Base-by-base conservation (phyloP, 192 early-diverging fungal genomes). In the Jimgerdemannia flammicorona region DNA sequence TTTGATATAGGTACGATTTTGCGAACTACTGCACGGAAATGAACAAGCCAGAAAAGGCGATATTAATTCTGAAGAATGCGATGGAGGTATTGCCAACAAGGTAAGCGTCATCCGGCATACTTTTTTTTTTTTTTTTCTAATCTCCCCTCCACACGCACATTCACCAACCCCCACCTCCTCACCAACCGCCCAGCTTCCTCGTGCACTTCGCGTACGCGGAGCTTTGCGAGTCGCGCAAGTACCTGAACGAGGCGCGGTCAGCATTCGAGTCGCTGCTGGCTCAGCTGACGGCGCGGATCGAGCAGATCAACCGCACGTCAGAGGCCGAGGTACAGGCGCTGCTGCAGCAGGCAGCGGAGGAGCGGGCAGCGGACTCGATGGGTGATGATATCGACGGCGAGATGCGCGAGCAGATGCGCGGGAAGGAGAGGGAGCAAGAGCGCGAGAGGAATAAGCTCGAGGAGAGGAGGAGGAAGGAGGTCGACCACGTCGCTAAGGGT, bases 121-220 rank as follows among this genome's bases (percentile, higher is more conserved):
- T 42, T 19, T 59, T 65, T 64, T 65, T 18, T 73, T 49, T 18
- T 79, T 69, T 74, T 7, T 1, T 64, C n/a, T 70, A 43, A 29
- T 9, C 9, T 54, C 74, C 71, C 20, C 17, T 19, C 3, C 64
- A 41, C 40, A 20, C 43, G 44, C 40, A 3, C 54, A 63, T 3
- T 54, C 69, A 70, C 43, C 20, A 10, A 67, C 29, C 11, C 74
- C 44, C 18, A 14, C 64, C 3, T 29, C 66, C 69, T n/a, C 44
- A 9, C 44, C 40, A 40, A 10, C 63, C 43, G 4, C 17, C 11
- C 43, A 14, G n/a, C 44, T 70, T 70, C 65, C 78, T 91, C 11
- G 85, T 94, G 41, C 89, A 92, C 72, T 93, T 94, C 77, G 87
- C 89, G 3, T 92, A 92, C 73, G 91, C 90, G 3, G 91, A 94